Conservation (phyloP, 129 eudicot species). For the Logfia minima region DNA sequence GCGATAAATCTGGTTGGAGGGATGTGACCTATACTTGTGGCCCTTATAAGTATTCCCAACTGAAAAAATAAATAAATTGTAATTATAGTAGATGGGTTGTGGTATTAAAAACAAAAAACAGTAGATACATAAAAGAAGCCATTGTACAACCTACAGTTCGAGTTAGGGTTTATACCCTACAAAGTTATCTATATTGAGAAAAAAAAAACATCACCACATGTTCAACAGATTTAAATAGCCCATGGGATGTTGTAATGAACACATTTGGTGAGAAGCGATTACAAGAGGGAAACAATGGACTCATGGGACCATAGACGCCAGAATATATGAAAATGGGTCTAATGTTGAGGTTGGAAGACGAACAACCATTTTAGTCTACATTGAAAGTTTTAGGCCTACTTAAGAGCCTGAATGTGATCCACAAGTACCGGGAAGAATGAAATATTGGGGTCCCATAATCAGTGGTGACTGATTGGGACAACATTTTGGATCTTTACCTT, state of each 20-base stretch:
- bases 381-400: not conserved
- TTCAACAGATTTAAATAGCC: not conserved
- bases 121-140: not conserved
- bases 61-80: slow-evolving; percentile 24
- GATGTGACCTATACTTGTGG: slow-evolving; percentile 55
- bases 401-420: too few species aligned
- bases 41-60: slow-evolving; percentile 77
- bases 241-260: not conserved
- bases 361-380: not conserved
- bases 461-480: too few species aligned
- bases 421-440: too few species aligned
- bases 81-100: not conserved
- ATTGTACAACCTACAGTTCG: not conserved
- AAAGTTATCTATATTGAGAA: not conserved
- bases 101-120: not conserved
- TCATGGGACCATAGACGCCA: not conserved
- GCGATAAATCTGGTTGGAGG: slow-evolving; percentile 67
- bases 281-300: not conserved
- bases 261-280: not conserved
- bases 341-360: not conserved
- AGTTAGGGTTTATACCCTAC: not conserved
- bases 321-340: not conserved
- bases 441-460: too few species aligned
- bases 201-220: not conserved
- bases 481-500: too few species aligned